phyloP scores from a whole-genome alignment of 75 land plant genomes.

The Chamaecyparis obtusa region DNA sequence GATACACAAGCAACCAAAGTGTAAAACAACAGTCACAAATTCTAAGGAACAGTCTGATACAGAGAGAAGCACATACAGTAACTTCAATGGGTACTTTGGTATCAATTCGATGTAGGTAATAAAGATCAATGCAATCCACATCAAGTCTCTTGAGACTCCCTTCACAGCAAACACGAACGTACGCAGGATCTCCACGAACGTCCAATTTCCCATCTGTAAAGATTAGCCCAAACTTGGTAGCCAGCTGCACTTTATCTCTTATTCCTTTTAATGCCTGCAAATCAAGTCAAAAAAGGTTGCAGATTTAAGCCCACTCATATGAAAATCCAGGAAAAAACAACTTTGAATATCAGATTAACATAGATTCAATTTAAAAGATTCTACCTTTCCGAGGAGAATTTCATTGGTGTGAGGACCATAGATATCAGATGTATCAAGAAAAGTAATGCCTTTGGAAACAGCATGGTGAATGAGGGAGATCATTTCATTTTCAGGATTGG shows the following conservation, averaged over 20 bases:
- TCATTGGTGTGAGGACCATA: constrained; percentile 72
- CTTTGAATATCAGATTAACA: no score
- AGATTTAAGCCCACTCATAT: background rate
- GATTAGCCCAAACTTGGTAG: constrained; percentile 50
- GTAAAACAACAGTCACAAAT: no score
- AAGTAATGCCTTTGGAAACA: constrained; percentile 44
- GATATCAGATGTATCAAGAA: constrained; percentile 63
- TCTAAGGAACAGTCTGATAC: no score
- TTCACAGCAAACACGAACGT: constrained; percentile 51
- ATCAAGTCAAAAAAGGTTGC: background rate
- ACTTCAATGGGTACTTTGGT: constrained; percentile 46
- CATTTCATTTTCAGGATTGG: constrained; percentile 54
- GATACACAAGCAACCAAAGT: constrained; percentile 18
- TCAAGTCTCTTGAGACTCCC: constrained; percentile 60
- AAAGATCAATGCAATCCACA: constrained; percentile 65
- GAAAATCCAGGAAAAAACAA: background rate
- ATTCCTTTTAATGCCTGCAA: constrained; percentile 48
- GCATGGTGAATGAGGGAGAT: constrained; percentile 62
- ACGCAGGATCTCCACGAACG: constrained; percentile 34
- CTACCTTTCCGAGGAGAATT: constrained; percentile 45
- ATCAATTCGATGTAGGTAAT: constrained; percentile 59
- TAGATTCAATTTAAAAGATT: background rate
- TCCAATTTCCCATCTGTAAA: constrained; percentile 8
- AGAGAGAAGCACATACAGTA: constrained; percentile 19
- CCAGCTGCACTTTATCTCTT: constrained; percentile 55